These are phyloP conservation scores for Entomophthora muscae DNA, from an alignment of 371 early-diverging fungal genomes.

Conservation along the genomic window DNA sequence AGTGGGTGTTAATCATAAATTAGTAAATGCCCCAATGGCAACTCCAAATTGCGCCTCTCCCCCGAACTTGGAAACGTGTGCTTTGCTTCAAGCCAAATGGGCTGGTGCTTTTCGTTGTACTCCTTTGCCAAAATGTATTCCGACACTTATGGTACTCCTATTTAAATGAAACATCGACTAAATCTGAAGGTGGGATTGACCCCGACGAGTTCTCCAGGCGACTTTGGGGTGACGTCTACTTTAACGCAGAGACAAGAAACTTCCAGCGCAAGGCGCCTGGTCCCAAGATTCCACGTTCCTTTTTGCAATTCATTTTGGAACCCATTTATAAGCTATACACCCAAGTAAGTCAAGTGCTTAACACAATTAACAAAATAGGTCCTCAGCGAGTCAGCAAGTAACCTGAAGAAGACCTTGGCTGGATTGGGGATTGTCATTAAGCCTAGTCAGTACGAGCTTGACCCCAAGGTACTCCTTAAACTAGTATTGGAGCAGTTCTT, in stretches of 20 bases:
- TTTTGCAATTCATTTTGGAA: constrained; percentile 92
- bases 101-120: constrained; percentile 87
- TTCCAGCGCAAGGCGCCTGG: constrained; percentile 57
- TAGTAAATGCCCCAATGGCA: constrained; percentile 2
- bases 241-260: constrained; percentile 50
- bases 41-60: constrained; percentile 41
- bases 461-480: constrained; percentile 66
- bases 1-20: background rate
- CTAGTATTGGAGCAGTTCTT: constrained; percentile 76
- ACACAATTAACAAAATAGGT: constrained; percentile 13
- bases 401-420: constrained; percentile 46
- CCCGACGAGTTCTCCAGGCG: constrained; percentile 70
- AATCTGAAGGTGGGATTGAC: constrained; percentile 33
- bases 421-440: constrained; percentile 69
- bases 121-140: constrained; percentile 87
- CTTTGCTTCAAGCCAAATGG: constrained; percentile 80
- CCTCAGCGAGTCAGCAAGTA: constrained; percentile 48
- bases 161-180: background rate
- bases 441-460: constrained; percentile 47
- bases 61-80: constrained; percentile 94
- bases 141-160: constrained; percentile 37
- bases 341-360: constrained; percentile 25
- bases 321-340: constrained; percentile 90
- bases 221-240: constrained; percentile 96
- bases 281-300: constrained; percentile 47